phyloP scores from a whole-genome alignment of 2,329 filamentous ascomycete species.

The Aspergillus vadensis region DNA sequence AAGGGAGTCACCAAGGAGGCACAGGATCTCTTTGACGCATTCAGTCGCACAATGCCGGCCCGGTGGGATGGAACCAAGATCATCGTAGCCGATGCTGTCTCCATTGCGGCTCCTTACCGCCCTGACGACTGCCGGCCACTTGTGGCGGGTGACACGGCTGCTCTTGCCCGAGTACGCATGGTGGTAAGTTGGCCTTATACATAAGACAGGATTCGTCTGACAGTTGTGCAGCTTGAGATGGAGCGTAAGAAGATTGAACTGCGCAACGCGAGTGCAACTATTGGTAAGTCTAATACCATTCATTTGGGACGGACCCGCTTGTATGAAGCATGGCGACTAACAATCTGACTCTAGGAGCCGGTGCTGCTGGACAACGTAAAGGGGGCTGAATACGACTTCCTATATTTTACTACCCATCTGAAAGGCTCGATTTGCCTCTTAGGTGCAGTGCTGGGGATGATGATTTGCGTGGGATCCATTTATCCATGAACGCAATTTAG shows the following conservation, averaged over 20 bases:
- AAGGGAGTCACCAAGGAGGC: conserved; percentile 63
- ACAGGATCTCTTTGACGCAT: conserved; percentile 65
- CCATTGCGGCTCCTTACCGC: conserved; percentile 61
- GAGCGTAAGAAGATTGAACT: conserved; percentile 52
- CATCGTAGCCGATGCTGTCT: conserved; percentile 62
- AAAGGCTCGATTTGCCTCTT: background rate
- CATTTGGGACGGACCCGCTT: background rate
- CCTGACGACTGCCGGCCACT: conserved; percentile 55
- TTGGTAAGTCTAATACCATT: conserved; percentile 26
- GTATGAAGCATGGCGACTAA: background rate
- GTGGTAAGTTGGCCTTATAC: conserved; percentile 45
- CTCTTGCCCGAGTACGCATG: conserved; percentile 49
- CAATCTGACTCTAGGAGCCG: conserved; percentile 17
- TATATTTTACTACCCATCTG: background rate
- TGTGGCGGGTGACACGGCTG: conserved; percentile 43
- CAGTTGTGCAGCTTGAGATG: conserved; percentile 45
- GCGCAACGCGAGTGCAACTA: conserved; percentile 44
- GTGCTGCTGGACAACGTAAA: conserved; percentile 32
- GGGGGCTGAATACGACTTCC: conserved; percentile 27
- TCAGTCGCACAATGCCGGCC: conserved; percentile 62
- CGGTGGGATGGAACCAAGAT: conserved; percentile 63
- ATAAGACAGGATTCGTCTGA: background rate
- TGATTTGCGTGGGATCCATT: background rate
- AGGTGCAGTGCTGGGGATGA: background rate
- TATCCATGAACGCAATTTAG: background rate